Evolutionary conservation across 2,329 filamentous ascomycete genomes (phyloP), one percentile per base, ranked within the genome.

Genomic region (Lecanosticta acicola): DNA sequence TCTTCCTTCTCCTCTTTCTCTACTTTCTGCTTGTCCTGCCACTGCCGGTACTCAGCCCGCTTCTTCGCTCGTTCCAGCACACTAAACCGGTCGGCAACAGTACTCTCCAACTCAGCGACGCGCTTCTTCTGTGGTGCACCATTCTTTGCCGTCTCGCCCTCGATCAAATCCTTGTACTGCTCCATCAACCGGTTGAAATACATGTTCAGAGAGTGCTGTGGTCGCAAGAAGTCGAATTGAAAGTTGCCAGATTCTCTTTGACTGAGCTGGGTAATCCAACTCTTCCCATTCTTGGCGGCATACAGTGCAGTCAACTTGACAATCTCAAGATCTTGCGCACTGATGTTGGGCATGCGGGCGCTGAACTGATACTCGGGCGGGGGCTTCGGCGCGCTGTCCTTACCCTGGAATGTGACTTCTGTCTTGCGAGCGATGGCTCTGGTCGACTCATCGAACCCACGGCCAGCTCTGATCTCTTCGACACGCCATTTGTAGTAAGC

Each of bases 301-400:
- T 93, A 96, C 19, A 94, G 74, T 16, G 93, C 93, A 29, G 91
- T 95, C 62, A 95, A 70, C 53, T 76, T 78, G 48, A 83, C 71
- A 18, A 83, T 75, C 43, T 83, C 81, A 50, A 97, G 72, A 75
- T 98, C 93, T 68, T 94, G 87, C 54, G 94, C 88, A 69, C 85
- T 95, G 71, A 98, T 95, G 57, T 90, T 91, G 47, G 93, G 93
- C 87, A 97, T 95, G 65, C 90, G 85, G 58, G 93, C 90, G 45
- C 88, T 95, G 71, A 96, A 98, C 57, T 86, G 80, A 63, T 94
- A 97, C 59, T 90, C 85, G 46, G 85, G 79, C 13, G 93, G 93
- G 16, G 36, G 53, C 61, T 90, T 82, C 35, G 84, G 82, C 5
- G 91, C 91, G 17, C 90, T 91, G 66, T 88, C 66, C 80, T 77